A percentile compares a stretch with the other conserved stretches of the same genome.
Conservation (phyloP, 2,329 filamentous ascomycete genomes). For the Fusarium chlamydosporum region DNA sequence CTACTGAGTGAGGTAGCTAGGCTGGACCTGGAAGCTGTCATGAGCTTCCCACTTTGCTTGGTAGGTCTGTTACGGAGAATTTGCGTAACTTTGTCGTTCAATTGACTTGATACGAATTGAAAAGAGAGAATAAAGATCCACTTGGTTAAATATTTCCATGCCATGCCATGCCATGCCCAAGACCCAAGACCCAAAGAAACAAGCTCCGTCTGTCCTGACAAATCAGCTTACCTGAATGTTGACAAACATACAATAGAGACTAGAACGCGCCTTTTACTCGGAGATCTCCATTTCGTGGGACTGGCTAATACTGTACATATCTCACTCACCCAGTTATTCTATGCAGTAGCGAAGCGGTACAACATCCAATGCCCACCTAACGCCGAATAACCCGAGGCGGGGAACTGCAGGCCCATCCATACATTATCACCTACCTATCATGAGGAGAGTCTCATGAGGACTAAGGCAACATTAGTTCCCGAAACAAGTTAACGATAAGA, state of each 20-base stretch:
- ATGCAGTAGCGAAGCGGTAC: constrained; percentile 8
- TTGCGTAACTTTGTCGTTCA: neutral
- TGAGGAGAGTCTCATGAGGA: constrained; percentile 1
- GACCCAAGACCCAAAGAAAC: neutral
- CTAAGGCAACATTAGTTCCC: neutral
- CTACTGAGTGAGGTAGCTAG: neutral
- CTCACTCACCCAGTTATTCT: neutral
- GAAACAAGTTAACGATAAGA: neutral
- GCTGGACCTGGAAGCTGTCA: constrained; percentile 1
- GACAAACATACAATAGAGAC: constrained; percentile 3
- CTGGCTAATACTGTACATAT: neutral
- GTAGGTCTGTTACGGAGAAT: neutral
- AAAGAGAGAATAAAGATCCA: neutral
- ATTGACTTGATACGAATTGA: neutral
- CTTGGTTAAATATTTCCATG: neutral
- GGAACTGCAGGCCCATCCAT: constrained; percentile 4
- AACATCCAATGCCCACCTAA: constrained; percentile 22
- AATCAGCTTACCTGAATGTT: neutral
- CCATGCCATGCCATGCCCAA: no score
- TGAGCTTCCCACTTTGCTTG: constrained; percentile 11
- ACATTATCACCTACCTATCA: constrained; percentile 1
- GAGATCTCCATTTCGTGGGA: constrained; percentile 15
- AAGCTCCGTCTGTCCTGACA: neutral
- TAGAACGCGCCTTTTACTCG: constrained; percentile 1
- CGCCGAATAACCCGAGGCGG: constrained; percentile 33